phyloP scores from a whole-genome alignment of 768 basidiomycete genomes.

The Tulasnella sp. region DNA sequence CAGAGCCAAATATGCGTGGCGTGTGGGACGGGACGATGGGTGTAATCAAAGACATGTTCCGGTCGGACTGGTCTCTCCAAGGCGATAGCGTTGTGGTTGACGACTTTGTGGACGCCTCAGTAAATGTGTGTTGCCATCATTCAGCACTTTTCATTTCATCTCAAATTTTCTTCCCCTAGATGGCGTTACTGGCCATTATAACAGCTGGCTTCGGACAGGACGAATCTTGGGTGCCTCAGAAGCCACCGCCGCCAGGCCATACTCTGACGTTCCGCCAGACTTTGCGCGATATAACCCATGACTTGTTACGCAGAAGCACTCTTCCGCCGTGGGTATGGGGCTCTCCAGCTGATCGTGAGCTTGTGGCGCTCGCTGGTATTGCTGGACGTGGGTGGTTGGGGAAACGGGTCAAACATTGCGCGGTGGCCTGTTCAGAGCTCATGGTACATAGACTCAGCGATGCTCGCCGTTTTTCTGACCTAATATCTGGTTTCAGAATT shows the following conservation, averaged over 20 bases:
- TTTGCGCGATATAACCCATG: background rate
- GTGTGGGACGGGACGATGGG: too few relatives aligned
- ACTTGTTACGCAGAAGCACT: background rate
- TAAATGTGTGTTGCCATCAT: too few relatives aligned
- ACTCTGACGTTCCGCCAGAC: conserved; percentile 6
- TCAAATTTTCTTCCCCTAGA: too few relatives aligned
- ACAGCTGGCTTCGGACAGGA: too few relatives aligned
- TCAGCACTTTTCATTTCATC: too few relatives aligned
- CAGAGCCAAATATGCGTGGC: too few relatives aligned
- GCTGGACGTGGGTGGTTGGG: conserved; percentile 9
- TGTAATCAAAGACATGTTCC: too few relatives aligned
- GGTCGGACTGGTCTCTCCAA: too few relatives aligned
- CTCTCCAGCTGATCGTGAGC: background rate
- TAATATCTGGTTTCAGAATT: background rate
- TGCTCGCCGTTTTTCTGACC: background rate
- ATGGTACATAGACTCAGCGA: background rate
- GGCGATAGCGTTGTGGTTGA: too few relatives aligned
- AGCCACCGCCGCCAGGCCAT: background rate
- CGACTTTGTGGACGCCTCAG: too few relatives aligned
- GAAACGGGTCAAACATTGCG: background rate
- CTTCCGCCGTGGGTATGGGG: conserved; percentile 4
- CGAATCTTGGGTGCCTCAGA: too few relatives aligned
- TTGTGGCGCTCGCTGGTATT: background rate
- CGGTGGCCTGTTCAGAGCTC: background rate
- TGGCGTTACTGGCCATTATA: too few relatives aligned